phyloP scores from a whole-genome alignment of 441 rosid genomes.

The Viola pubescens region DNA sequence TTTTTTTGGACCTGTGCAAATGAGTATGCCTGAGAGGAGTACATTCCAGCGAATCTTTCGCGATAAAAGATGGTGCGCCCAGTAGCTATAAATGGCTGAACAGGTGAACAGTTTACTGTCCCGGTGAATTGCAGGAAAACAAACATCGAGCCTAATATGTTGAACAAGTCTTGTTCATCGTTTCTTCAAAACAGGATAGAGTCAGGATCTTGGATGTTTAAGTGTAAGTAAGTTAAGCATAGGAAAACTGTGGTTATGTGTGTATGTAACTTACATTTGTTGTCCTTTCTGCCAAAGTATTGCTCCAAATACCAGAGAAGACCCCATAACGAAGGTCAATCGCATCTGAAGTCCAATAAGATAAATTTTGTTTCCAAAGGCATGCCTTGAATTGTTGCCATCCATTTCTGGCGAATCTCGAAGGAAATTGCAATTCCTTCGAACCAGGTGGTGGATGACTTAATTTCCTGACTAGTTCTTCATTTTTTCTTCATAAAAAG shows the following conservation, averaged over 20 bases:
- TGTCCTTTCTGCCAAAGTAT: constrained; percentile 29
- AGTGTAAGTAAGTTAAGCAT: too few relatives aligned
- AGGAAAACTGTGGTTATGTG: neutral
- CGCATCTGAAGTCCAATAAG: constrained; percentile 26
- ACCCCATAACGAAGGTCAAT: constrained; percentile 4
- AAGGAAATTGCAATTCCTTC: constrained; percentile 16
- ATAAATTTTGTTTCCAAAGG: constrained; percentile 25
- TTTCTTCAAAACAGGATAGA: constrained; percentile 12
- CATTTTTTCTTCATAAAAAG: constrained; percentile 14
- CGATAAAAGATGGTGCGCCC: constrained; percentile 24
- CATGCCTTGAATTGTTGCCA: constrained; percentile 29
- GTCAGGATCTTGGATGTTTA: neutral
- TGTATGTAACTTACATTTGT: constrained; percentile 10
- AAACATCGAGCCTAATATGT: constrained; percentile 21
- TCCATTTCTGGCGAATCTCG: constrained; percentile 7
- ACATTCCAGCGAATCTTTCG: constrained; percentile 39
- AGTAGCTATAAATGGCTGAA: constrained; percentile 22
- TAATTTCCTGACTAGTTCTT: constrained; percentile 17
- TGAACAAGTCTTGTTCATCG: constrained; percentile 24
- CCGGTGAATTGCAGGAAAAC: constrained; percentile 22
- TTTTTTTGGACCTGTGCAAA: constrained; percentile 27
- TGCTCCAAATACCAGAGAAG: constrained; percentile 22
- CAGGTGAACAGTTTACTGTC: constrained; percentile 18
- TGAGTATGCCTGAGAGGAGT: constrained; percentile 31
- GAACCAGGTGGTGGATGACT: constrained; percentile 10